Percentiles rank a stretch among this genome's conserved stretches.
Conservation (phyloP, 164 flowering plant genomes). For the Vitis labrusca region DNA sequence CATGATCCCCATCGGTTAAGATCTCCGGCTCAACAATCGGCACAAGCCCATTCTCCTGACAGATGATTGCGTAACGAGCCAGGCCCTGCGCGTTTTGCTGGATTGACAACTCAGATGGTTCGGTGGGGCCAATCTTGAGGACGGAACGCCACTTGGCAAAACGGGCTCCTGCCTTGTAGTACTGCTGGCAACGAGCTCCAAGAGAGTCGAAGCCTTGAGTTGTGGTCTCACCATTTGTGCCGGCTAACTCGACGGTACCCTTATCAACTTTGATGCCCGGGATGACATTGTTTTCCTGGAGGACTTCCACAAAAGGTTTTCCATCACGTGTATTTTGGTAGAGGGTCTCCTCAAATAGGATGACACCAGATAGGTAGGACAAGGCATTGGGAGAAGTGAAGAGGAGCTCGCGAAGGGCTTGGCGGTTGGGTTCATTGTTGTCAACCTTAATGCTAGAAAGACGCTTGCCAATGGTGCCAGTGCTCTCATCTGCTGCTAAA, state of each 20-base stretch:
- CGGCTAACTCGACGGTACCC: slow-evolving; percentile 76
- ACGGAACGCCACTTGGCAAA: slow-evolving; percentile 91
- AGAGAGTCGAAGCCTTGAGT: slow-evolving; percentile 78
- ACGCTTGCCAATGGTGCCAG: slow-evolving; percentile 85
- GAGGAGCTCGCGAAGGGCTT: slow-evolving; percentile 76
- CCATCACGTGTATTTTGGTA: slow-evolving; percentile 71
- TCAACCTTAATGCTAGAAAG: slow-evolving; percentile 78
- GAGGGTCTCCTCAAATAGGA: slow-evolving; percentile 82
- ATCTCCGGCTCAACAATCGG: slow-evolving; percentile 90
- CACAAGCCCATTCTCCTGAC: slow-evolving; percentile 85
- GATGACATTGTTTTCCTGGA: slow-evolving; percentile 58
- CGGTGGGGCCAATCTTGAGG: slow-evolving; percentile 71
- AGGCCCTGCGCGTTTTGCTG: slow-evolving; percentile 82
- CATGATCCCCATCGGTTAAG: slow-evolving; percentile 70
- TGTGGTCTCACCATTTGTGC: slow-evolving; percentile 81
- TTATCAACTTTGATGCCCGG: slow-evolving; percentile 90
- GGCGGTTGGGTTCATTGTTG: slow-evolving; percentile 80
- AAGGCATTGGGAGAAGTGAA: slow-evolving; percentile 70
- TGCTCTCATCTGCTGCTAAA: slow-evolving; percentile 84
- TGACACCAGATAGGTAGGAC: slow-evolving; percentile 71
- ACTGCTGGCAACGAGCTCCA: slow-evolving; percentile 61
- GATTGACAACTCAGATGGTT: slow-evolving; percentile 68
- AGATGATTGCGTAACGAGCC: slow-evolving; percentile 81
- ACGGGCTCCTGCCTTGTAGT: slow-evolving; percentile 84
- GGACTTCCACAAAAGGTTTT: slow-evolving; percentile 70